Evolutionary conservation across 1,284 basidiomycete genomes (phyloP).

Genomic region (Phellopilus nigrolimitatus): DNA sequence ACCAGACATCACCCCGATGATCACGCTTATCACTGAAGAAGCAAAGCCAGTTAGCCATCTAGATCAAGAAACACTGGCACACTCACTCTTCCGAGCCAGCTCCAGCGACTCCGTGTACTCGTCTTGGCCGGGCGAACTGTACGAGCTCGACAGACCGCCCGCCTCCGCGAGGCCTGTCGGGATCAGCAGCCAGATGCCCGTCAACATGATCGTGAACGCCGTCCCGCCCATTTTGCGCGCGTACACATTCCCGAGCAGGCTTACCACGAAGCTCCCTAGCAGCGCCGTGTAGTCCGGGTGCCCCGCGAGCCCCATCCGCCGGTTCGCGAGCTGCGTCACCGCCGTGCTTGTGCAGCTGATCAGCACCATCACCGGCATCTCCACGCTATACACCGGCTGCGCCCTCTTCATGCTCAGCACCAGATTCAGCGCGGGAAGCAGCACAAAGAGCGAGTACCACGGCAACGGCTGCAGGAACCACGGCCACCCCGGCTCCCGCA

Average conservation of each 20-base stretch:
- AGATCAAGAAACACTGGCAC: not conserved
- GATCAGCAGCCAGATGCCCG: conserved; percentile 80
- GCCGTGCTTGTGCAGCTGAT: conserved; percentile 79
- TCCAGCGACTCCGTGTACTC: conserved; percentile 19
- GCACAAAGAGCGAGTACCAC: conserved; percentile 68
- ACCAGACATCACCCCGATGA: conserved; percentile 20
- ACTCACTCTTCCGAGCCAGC: conserved; percentile 18
- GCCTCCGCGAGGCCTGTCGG: conserved; percentile 33
- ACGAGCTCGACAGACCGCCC: conserved; percentile 19
- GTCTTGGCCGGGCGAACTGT: conserved; percentile 15
- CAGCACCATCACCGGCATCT: conserved; percentile 79
- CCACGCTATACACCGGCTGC: conserved; percentile 65
- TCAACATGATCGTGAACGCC: conserved; percentile 86
- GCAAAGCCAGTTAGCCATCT: not conserved
- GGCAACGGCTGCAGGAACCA: conserved; percentile 83
- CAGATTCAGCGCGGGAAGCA: conserved; percentile 79
- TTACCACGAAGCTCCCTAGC: conserved; percentile 84
- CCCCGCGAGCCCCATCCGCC: conserved; percentile 11
- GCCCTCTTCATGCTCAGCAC: conserved; percentile 72
- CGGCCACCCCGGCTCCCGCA: conserved; percentile 54
- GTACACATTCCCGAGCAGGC: conserved; percentile 78
- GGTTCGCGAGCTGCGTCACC: conserved; percentile 72
- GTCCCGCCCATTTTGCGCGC: conserved; percentile 85
- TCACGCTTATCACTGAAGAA: conserved; percentile 20
- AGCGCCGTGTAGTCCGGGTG: conserved; percentile 80